A percentile compares a stretch with the other conserved stretches of the same genome.
These are phyloP conservation scores for Fusarium globosum DNA, from an alignment of 2,329 filamentous ascomycete genomes.

Conservation along the genomic window DNA sequence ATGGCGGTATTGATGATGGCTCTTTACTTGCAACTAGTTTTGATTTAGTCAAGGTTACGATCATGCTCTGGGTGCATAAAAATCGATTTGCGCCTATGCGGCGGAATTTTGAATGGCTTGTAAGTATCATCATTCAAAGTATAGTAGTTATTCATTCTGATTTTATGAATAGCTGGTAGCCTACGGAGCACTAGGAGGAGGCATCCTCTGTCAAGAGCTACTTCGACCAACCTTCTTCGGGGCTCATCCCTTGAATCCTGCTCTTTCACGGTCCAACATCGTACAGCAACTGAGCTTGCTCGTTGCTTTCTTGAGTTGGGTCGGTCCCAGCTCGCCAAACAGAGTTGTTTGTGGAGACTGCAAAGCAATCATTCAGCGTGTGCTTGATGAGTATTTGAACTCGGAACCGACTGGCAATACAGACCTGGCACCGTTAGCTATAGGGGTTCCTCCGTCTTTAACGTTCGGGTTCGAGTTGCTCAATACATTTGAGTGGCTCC, in stretches of 20 bases:
- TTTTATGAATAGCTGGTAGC: slow-evolving; percentile 57
- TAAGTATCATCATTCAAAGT: slow-evolving; percentile 39
- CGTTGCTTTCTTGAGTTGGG: slow-evolving; percentile 63
- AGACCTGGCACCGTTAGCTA: slow-evolving; percentile 44
- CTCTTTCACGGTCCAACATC: slow-evolving; percentile 59
- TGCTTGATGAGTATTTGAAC: slow-evolving; percentile 62
- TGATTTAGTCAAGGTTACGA: slow-evolving; percentile 59
- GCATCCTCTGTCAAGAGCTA: slow-evolving; percentile 63
- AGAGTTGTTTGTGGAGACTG: slow-evolving; percentile 58
- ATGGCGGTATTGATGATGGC: slow-evolving; percentile 51
- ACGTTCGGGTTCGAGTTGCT: slow-evolving; percentile 60
- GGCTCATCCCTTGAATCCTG: slow-evolving; percentile 46
- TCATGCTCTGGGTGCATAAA: slow-evolving; percentile 61
- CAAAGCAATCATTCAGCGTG: slow-evolving; percentile 59
- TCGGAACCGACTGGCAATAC: slow-evolving; percentile 35
- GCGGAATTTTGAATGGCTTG: slow-evolving; percentile 62
- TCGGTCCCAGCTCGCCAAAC: slow-evolving; percentile 60
- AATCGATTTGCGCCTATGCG: slow-evolving; percentile 56
- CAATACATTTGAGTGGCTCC: slow-evolving; percentile 55
- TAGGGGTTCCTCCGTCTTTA: slow-evolving; percentile 46
- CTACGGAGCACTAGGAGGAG: slow-evolving; percentile 60
- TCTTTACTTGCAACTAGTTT: slow-evolving; percentile 59
- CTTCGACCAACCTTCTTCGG: slow-evolving; percentile 55
- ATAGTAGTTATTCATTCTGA: neutral
- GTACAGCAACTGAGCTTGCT: slow-evolving; percentile 64